Percentiles rank a stretch among this genome's conserved stretches.
These are phyloP conservation scores for Candida golubevii DNA, from an alignment of 805 yeast species.

Conservation along the genomic window DNA sequence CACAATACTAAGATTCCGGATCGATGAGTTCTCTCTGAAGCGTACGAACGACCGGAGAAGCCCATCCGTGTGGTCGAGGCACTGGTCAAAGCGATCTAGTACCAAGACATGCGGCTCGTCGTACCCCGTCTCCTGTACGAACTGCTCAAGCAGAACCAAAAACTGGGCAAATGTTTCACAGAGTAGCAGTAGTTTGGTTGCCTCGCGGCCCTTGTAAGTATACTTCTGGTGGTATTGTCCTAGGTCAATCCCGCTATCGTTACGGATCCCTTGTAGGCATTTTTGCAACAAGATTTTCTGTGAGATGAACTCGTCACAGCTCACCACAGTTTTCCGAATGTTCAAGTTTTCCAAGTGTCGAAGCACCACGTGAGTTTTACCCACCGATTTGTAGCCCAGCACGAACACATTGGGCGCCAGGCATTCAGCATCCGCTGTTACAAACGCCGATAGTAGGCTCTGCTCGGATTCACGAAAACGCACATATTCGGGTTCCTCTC, in stretches of 20 bases:
- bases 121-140: conserved; percentile 28
- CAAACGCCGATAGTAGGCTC: conserved; percentile 31
- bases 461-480: conserved; percentile 28
- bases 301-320: conserved; percentile 45
- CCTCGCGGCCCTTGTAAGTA: conserved; percentile 25
- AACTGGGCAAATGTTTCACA: conserved; percentile 43
- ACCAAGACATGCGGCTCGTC: conserved; percentile 39
- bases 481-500: conserved; percentile 6
- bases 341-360: conserved; percentile 26
- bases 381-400: conserved; percentile 48
- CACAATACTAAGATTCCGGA: conserved; percentile 32
- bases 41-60: conserved; percentile 37
- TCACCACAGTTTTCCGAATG: conserved; percentile 27
- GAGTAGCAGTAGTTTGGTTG: conserved; percentile 23
- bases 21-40: conserved; percentile 39
- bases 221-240: conserved; percentile 15
- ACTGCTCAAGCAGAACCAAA: conserved; percentile 36
- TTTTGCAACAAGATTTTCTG: conserved; percentile 38
- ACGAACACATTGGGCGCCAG: conserved; percentile 38
- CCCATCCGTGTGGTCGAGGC: conserved; percentile 40
- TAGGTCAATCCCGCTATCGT: conserved; percentile 31
- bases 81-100: conserved; percentile 45
- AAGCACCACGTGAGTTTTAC: conserved; percentile 40
- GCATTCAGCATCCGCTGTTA: conserved; percentile 23
- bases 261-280: conserved; percentile 35